These are phyloP conservation scores for Heterobasidion annosum DNA, from an alignment of 1,284 basidiomycete species.

Conservation along the genomic window DNA sequence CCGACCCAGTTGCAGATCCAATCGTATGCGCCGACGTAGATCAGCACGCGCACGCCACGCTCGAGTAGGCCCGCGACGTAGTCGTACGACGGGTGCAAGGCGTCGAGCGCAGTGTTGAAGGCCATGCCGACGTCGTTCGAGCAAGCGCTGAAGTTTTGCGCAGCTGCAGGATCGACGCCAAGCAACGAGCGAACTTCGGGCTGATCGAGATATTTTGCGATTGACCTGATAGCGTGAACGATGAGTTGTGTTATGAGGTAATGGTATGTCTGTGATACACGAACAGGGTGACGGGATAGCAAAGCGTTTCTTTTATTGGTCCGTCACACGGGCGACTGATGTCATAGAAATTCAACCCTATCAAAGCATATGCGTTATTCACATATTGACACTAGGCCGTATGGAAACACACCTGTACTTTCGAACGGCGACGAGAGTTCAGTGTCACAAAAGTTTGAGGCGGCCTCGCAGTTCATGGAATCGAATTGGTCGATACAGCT, in stretches of 20 bases:
- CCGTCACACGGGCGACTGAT: slow-evolving; percentile 18
- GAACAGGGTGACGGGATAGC: slow-evolving; percentile 21
- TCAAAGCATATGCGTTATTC: slow-evolving; percentile 35
- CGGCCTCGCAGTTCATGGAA: slow-evolving; percentile 28
- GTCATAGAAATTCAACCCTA: slow-evolving; percentile 18
- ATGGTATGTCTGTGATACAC: slow-evolving; percentile 6
- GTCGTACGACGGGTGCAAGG: slow-evolving; percentile 30
- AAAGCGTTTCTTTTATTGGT: slow-evolving; percentile 11
- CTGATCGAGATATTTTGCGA: slow-evolving; percentile 44
- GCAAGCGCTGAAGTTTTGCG: slow-evolving; percentile 41
- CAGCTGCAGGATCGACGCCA: slow-evolving; percentile 48
- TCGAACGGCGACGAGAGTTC: slow-evolving; percentile 12
- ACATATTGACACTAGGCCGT: slow-evolving; percentile 19
- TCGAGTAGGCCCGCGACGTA: slow-evolving; percentile 70
- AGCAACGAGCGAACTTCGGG: slow-evolving; percentile 41
- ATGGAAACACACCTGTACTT: slow-evolving; percentile 5
- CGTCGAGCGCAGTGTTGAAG: slow-evolving; percentile 33
- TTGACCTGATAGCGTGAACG: slow-evolving; percentile 42
- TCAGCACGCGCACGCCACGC: slow-evolving; percentile 60
- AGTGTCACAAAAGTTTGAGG: slow-evolving; percentile 25
- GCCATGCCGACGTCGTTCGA: slow-evolving; percentile 27
- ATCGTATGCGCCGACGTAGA: slow-evolving; percentile 68
- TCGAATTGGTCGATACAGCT: slow-evolving; percentile 24
- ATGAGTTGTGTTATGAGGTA: slow-evolving; percentile 6
- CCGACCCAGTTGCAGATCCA: slow-evolving; percentile 73